Evolutionary conservation across 106 monocot species (phyloP).

Genomic region (Dioscorea zingiberensis): DNA sequence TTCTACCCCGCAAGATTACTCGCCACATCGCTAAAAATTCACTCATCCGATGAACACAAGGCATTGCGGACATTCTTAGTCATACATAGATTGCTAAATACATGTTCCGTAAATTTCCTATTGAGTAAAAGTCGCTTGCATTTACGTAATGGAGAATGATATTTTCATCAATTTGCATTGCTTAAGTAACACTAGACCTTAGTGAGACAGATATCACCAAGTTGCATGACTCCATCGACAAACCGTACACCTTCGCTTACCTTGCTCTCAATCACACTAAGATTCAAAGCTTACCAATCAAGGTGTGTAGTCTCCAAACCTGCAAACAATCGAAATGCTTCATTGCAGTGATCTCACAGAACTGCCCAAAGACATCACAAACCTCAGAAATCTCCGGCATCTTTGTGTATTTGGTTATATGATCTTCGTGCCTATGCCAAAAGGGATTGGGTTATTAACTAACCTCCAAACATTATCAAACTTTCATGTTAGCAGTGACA

Average conservation of each 20-base stretch:
- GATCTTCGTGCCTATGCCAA: background rate
- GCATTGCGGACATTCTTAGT: slow-evolving; percentile 3
- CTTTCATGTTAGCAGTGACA: slow-evolving; percentile 9
- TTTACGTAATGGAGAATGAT: background rate
- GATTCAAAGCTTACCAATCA: slow-evolving; percentile 6
- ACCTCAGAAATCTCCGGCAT: slow-evolving; percentile 21
- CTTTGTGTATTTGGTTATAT: background rate
- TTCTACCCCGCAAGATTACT: background rate
- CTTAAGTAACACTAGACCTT: slow-evolving; percentile 10
- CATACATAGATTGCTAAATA: slow-evolving; percentile 1
- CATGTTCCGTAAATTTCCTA: background rate
- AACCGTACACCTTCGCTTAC: slow-evolving; percentile 12
- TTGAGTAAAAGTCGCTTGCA: background rate
- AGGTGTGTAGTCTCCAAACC: slow-evolving; percentile 2
- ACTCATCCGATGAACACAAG: background rate
- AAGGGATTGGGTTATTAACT: slow-evolving; percentile 10
- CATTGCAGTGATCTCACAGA: slow-evolving; percentile 10
- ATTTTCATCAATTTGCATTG: slow-evolving; percentile 6
- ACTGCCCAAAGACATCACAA: slow-evolving; percentile 6
- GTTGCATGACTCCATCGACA: slow-evolving; percentile 18
- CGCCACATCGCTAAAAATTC: background rate
- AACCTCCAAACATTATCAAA: slow-evolving; percentile 12
- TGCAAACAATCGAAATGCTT: slow-evolving; percentile 26
- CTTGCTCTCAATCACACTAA: slow-evolving; percentile 18
- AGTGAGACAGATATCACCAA: slow-evolving; percentile 9